These are phyloP conservation scores for Babesia ovata DNA, from an alignment of 169 alveolate species.

Conservation along the genomic window DNA sequence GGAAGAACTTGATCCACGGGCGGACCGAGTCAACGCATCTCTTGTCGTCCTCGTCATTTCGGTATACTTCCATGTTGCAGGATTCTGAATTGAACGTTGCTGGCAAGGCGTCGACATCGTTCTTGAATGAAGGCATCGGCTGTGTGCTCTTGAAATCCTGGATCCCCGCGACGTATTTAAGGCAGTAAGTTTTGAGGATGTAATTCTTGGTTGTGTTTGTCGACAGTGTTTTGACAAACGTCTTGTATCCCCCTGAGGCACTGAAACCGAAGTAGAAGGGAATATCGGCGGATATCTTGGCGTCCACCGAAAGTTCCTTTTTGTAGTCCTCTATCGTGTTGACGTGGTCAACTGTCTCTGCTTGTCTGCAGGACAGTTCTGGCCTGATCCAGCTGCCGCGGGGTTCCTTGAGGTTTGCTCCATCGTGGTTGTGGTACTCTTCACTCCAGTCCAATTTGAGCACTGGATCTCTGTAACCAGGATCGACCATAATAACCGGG, in stretches of 20 bases:
- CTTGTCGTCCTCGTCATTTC: conserved; percentile 56
- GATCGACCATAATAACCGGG: conserved; percentile 81
- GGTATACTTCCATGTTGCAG: conserved; percentile 74
- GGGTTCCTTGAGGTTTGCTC: conserved; percentile 75
- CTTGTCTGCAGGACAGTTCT: conserved; percentile 81
- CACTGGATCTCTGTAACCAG: conserved; percentile 83
- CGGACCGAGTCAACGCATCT: conserved; percentile 67
- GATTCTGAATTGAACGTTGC: conserved; percentile 65
- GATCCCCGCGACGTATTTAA: conserved; percentile 81
- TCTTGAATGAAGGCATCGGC: conserved; percentile 67
- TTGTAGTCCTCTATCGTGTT: conserved; percentile 75
- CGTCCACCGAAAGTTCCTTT: conserved; percentile 78
- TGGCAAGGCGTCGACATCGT: conserved; percentile 76
- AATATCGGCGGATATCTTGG: conserved; percentile 70
- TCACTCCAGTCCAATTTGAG: conserved; percentile 67
- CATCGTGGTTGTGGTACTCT: conserved; percentile 50
- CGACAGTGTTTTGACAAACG: conserved; percentile 68
- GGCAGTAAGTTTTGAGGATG: conserved; percentile 80
- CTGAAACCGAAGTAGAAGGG: conserved; percentile 74
- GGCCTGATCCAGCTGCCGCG: conserved; percentile 80
- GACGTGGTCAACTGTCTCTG: conserved; percentile 73
- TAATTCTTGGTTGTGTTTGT: conserved; percentile 68
- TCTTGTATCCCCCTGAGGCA: conserved; percentile 80
- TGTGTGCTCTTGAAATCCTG: conserved; percentile 35
- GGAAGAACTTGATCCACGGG: conserved; percentile 79